Percentiles rank a stretch among this genome's conserved stretches.
These are phyloP conservation scores for Ascoidea tarda DNA, from an alignment of 805 yeast genomes.

Conservation along the genomic window DNA sequence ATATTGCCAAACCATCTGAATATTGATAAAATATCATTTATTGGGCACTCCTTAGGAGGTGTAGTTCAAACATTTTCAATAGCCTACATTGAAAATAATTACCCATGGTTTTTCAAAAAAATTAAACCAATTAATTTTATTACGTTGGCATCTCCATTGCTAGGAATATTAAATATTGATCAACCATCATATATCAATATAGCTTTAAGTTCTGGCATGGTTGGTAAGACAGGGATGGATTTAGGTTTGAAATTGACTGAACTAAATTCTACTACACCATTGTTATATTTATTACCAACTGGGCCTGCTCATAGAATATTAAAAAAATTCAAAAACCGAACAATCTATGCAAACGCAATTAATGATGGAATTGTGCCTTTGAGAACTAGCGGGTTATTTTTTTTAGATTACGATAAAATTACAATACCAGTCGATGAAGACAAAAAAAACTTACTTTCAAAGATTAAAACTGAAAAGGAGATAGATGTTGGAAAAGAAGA, in stretches of 20 bases:
- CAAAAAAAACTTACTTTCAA: not conserved
- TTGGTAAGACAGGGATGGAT: slow-evolving; percentile 74
- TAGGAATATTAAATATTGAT: slow-evolving; percentile 62
- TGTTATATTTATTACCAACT: slow-evolving; percentile 47
- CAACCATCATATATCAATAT: slow-evolving; percentile 63
- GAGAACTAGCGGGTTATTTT: slow-evolving; percentile 55
- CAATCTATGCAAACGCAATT: slow-evolving; percentile 60
- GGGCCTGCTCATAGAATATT: slow-evolving; percentile 53
- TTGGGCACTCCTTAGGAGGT: slow-evolving; percentile 76
- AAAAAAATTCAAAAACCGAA: slow-evolving; percentile 43
- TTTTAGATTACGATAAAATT: slow-evolving; percentile 39
- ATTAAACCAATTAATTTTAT: slow-evolving; percentile 56
- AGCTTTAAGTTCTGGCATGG: slow-evolving; percentile 57
- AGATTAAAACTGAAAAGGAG: not conserved
- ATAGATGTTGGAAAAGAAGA: not conserved
- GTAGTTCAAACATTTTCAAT: slow-evolving; percentile 64
- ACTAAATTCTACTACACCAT: slow-evolving; percentile 27
- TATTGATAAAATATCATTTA: slow-evolving; percentile 46
- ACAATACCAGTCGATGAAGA: not conserved
- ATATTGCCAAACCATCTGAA: slow-evolving; percentile 20
- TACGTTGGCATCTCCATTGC: slow-evolving; percentile 58
- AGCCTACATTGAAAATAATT: slow-evolving; percentile 52
- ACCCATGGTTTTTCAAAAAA: slow-evolving; percentile 51
- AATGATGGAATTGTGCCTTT: slow-evolving; percentile 79
- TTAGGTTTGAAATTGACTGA: slow-evolving; percentile 39